Evolutionary conservation across 371 early-diverging fungal genomes (phyloP).

Genomic region (Apophysomyces elegans): DNA sequence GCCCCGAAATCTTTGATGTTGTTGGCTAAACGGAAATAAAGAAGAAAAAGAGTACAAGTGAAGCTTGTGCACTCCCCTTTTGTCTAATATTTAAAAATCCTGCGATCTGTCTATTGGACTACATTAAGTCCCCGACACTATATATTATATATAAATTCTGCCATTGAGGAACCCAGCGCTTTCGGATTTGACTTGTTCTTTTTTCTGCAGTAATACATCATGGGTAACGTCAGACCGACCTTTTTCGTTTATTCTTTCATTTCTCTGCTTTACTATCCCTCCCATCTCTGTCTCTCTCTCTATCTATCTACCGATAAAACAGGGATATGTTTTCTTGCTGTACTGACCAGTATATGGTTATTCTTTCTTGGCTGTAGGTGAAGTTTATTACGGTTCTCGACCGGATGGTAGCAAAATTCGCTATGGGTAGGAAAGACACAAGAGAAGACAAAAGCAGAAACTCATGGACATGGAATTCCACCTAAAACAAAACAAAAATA

Average conservation of each 20-base stretch:
- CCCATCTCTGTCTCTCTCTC: background rate
- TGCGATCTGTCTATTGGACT: too few species aligned
- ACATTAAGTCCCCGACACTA: too few species aligned
- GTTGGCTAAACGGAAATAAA: too few species aligned
- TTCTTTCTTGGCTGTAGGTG: background rate
- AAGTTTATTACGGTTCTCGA: slow-evolving; percentile 8
- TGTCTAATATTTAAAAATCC: too few species aligned
- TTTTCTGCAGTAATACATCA: slow-evolving; percentile 3
- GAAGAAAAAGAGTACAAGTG: too few species aligned
- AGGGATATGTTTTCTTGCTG: too few species aligned
- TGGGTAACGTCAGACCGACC: background rate
- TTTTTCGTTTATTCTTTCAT: background rate
- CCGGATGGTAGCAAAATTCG: slow-evolving; percentile 5
- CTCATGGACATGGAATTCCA: too few species aligned
- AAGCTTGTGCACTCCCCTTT: too few species aligned
- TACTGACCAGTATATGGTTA: background rate
- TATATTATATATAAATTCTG: background rate
- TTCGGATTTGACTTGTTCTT: background rate
- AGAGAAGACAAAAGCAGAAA: too few species aligned
- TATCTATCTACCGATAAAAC: too few species aligned
- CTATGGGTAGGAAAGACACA: background rate
- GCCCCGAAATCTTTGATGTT: too few species aligned
- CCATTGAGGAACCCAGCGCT: background rate
- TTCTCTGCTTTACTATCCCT: background rate
- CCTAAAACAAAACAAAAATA: background rate